Conservation (phyloP, 495 filamentous ascomycete genomes). For the Immersiella caudata region DNA sequence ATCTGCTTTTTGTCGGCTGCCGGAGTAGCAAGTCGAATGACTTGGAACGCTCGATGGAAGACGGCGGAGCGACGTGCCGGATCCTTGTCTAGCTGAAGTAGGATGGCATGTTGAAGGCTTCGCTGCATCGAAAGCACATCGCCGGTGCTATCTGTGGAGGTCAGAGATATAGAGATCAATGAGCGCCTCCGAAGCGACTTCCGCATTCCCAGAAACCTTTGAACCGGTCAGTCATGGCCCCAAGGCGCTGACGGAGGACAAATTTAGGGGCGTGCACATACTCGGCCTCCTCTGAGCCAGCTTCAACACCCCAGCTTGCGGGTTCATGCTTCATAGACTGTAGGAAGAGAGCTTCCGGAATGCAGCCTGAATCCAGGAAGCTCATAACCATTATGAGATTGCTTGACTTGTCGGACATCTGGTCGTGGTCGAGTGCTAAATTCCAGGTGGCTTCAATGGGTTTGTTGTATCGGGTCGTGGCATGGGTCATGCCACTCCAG, state of each 20-base stretch:
- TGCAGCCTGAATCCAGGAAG: not conserved
- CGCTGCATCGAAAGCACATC: not conserved
- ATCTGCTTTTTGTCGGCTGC: not conserved
- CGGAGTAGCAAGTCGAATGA: not conserved
- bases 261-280: not conserved
- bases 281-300: not conserved
- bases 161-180: not conserved
- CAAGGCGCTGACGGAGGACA: not conserved
- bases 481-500: not conserved
- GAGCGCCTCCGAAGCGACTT: not conserved
- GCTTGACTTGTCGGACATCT: not conserved
- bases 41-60: not conserved
- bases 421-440: not conserved
- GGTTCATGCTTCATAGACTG: not conserved
- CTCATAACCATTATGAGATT: not conserved
- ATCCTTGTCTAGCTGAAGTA: not conserved
- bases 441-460: not conserved
- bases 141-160: not conserved
- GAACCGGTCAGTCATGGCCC: not conserved
- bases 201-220: not conserved
- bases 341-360: not conserved
- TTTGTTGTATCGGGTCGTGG: not conserved
- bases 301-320: not conserved
- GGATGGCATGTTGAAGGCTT: not conserved
- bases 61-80: not conserved